Conservation (phyloP, 768 basidiomycete genomes). For the Russula ochroleuca region DNA sequence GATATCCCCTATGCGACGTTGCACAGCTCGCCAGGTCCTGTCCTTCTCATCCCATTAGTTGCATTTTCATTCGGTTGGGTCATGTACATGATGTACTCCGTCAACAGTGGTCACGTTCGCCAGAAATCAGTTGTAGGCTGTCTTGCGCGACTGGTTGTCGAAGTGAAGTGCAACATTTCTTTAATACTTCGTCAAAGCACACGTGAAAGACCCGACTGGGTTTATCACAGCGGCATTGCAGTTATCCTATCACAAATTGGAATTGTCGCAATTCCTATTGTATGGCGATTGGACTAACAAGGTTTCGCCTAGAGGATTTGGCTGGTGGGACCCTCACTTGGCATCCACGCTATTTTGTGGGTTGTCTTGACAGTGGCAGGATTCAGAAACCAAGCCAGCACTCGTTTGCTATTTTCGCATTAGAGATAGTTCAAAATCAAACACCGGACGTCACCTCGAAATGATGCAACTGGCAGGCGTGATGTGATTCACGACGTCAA, state of each 20-base stretch:
- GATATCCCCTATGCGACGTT: slow-evolving; percentile 32
- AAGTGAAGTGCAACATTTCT: neutral
- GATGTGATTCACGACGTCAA: neutral
- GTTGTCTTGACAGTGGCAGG: neutral
- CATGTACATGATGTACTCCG: too few species aligned
- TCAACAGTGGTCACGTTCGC: neutral
- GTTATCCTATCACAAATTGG: neutral
- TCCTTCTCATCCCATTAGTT: slow-evolving; percentile 19
- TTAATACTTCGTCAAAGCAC: too few species aligned
- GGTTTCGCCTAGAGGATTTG: too few species aligned
- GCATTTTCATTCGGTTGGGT: slow-evolving; percentile 36
- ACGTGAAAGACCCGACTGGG: neutral
- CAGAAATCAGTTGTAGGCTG: too few species aligned
- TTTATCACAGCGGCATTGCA: neutral
- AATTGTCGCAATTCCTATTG: neutral
- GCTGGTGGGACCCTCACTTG: neutral
- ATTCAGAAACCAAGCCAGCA: neutral
- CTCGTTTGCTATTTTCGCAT: neutral
- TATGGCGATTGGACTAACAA: too few species aligned
- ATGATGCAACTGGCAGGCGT: neutral
- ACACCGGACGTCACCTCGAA: neutral
- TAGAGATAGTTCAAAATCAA: too few species aligned
- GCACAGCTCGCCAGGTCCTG: neutral
- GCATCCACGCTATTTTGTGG: neutral
- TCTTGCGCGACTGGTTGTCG: neutral